Percentiles rank a stretch among this genome's conserved stretches.
phyloP scores from a whole-genome alignment of 2,329 filamentous ascomycete species.

The Helotiales sp. region DNA sequence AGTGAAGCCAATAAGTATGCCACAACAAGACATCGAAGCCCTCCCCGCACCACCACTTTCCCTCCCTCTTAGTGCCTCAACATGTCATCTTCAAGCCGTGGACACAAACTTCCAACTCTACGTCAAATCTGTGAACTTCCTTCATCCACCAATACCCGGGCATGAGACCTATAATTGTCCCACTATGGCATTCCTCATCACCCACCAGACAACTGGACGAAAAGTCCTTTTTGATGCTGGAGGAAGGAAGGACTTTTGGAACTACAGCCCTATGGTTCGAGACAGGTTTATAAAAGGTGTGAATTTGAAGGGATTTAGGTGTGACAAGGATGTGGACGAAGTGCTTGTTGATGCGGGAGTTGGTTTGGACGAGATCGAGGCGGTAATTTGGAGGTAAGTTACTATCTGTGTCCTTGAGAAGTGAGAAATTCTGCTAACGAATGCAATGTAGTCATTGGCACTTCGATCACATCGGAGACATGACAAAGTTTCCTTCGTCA shows the following conservation, averaged over 20 bases:
- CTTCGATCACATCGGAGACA: constrained; percentile 54
- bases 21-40: too few relatives aligned
- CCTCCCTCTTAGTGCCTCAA: neutral
- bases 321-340: constrained; percentile 32
- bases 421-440: neutral
- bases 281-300: constrained; percentile 20
- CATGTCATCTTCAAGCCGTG: constrained; percentile 11
- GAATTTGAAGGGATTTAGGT: neutral
- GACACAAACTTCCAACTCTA: constrained; percentile 15
- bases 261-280: constrained; percentile 28
- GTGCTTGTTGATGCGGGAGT: constrained; percentile 38
- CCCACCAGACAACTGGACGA: neutral
- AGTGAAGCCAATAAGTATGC: too few relatives aligned
- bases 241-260: constrained; percentile 34
- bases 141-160: constrained; percentile 11
- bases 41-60: neutral
- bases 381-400: constrained; percentile 34
- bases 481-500: constrained; percentile 44
- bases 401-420: neutral
- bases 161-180: constrained; percentile 17
- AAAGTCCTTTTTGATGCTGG: constrained; percentile 22
- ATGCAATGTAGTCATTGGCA: constrained; percentile 47
- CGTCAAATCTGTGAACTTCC: constrained; percentile 5
- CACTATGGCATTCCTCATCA: constrained; percentile 14
- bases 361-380: constrained; percentile 35